phyloP scores from a whole-genome alignment of 2,329 filamentous ascomycete genomes.

The Dactylellina leptospora region DNA sequence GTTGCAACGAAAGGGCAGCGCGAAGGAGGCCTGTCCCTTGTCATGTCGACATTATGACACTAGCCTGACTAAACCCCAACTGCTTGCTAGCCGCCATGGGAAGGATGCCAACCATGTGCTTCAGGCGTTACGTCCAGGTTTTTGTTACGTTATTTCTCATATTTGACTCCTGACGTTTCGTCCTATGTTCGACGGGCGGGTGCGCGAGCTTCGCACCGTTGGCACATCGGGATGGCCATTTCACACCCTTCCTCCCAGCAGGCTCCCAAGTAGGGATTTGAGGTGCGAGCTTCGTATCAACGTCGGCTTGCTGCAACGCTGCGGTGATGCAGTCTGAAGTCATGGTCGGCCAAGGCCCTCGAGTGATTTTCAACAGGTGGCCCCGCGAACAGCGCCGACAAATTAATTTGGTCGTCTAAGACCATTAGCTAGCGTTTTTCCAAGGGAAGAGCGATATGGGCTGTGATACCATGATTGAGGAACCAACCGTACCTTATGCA shows the following conservation, averaged over 20 bases:
- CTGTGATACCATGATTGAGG: slow-evolving; percentile 19
- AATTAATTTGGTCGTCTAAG: slow-evolving; percentile 7
- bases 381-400: slow-evolving; percentile 49
- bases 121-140: slow-evolving; percentile 5
- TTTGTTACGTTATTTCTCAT: neutral
- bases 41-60: slow-evolving; percentile 52
- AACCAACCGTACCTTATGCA: slow-evolving; percentile 15
- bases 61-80: slow-evolving; percentile 20
- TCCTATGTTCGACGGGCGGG: neutral
- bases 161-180: neutral
- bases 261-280: too few species aligned
- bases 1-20: slow-evolving; percentile 21
- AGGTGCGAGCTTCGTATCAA: too few species aligned
- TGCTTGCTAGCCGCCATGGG: slow-evolving; percentile 31
- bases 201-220: neutral
- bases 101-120: slow-evolving; percentile 26
- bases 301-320: too few species aligned
- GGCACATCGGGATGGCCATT: neutral
- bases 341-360: slow-evolving; percentile 3
- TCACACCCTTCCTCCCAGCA: too few species aligned
- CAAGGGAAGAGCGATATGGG: slow-evolving; percentile 16
- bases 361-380: slow-evolving; percentile 22
- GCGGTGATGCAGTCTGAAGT: neutral
- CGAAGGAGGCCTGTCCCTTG: slow-evolving; percentile 24
- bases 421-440: slow-evolving; percentile 7